Percentiles rank a stretch among this genome's conserved stretches.
Evolutionary conservation across 495 filamentous ascomycete genomes (phyloP).

Genomic region (Bombardia bombarda): DNA sequence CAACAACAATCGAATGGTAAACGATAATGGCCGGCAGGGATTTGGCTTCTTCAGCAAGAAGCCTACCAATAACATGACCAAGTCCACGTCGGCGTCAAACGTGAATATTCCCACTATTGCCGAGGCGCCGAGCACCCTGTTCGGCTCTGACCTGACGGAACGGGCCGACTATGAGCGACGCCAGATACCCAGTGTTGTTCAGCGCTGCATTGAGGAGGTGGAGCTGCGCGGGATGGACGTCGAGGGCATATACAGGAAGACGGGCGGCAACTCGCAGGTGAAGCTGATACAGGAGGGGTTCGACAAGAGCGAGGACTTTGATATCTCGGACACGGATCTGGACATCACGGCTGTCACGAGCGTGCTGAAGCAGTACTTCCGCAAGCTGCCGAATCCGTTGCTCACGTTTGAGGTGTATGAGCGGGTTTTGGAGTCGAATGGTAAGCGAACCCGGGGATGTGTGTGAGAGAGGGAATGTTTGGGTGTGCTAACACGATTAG

Average conservation of each 20-base stretch:
- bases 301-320: slow-evolving; percentile 72
- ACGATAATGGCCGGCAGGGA: slow-evolving; percentile 54
- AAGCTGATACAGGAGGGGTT: slow-evolving; percentile 85
- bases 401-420: slow-evolving; percentile 94
- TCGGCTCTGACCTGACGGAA: slow-evolving; percentile 82
- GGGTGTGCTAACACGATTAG: slow-evolving; percentile 1
- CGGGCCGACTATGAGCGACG: slow-evolving; percentile 84
- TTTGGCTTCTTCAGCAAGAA: slow-evolving; percentile 69
- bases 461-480: too few relatives aligned
- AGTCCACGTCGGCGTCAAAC: slow-evolving; percentile 48
- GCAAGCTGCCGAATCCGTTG: slow-evolving; percentile 83
- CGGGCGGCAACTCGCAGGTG: slow-evolving; percentile 79
- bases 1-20: slow-evolving; percentile 20
- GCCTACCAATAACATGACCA: slow-evolving; percentile 26
- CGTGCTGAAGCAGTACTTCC: slow-evolving; percentile 95
- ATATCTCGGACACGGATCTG: slow-evolving; percentile 86
- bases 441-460: slow-evolving; percentile 41
- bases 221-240: slow-evolving; percentile 95
- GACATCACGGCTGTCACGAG: slow-evolving; percentile 97
- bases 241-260: slow-evolving; percentile 97
- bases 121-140: slow-evolving; percentile 58
- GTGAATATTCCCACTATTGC: slow-evolving; percentile 38
- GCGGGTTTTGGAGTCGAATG: slow-evolving; percentile 67
- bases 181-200: slow-evolving; percentile 82
- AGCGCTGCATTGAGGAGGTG: slow-evolving; percentile 94